A percentile compares a stretch with the other conserved stretches of the same genome.
Evolutionary conservation across 345 rosid species (phyloP).

Genomic region (Trapa bicornis): DNA sequence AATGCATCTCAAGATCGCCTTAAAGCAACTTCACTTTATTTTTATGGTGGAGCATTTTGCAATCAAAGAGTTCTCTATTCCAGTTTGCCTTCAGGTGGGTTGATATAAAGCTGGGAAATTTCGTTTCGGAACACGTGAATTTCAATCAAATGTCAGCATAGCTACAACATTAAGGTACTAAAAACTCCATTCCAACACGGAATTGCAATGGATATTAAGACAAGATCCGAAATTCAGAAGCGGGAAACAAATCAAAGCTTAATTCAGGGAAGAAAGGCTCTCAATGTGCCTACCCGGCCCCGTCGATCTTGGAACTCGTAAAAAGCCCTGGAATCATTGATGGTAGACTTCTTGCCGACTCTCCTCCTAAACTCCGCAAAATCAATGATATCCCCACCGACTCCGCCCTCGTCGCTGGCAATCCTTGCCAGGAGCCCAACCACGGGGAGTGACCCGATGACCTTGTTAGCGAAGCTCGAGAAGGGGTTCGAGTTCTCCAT

Average conservation of each 20-base stretch:
- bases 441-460: slow-evolving; percentile 80
- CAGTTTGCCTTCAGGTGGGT: not conserved
- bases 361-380: slow-evolving; percentile 92
- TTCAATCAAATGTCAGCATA: not conserved
- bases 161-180: not conserved
- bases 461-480: slow-evolving; percentile 58
- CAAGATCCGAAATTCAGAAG: not conserved
- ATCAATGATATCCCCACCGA: slow-evolving; percentile 71
- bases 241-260: not conserved
- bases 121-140: not conserved
- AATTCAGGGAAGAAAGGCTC: not conserved
- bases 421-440: slow-evolving; percentile 81
- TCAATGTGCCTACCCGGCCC: slow-evolving; percentile 39
- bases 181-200: not conserved
- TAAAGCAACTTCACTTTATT: not conserved
- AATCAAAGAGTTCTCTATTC: not conserved
- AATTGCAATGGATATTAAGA: not conserved
- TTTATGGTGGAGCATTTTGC: not conserved
- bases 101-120: not conserved
- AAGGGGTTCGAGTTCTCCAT: slow-evolving; percentile 67
- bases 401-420: slow-evolving; percentile 83
- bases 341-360: slow-evolving; percentile 67
- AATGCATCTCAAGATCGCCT: not conserved
- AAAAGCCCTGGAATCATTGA: slow-evolving; percentile 75
- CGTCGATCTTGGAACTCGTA: slow-evolving; percentile 73